Percentiles rank a stretch among this genome's conserved stretches.
Evolutionary conservation across 1,284 basidiomycete species (phyloP).

Genomic region (Trichosporon sp.): DNA sequence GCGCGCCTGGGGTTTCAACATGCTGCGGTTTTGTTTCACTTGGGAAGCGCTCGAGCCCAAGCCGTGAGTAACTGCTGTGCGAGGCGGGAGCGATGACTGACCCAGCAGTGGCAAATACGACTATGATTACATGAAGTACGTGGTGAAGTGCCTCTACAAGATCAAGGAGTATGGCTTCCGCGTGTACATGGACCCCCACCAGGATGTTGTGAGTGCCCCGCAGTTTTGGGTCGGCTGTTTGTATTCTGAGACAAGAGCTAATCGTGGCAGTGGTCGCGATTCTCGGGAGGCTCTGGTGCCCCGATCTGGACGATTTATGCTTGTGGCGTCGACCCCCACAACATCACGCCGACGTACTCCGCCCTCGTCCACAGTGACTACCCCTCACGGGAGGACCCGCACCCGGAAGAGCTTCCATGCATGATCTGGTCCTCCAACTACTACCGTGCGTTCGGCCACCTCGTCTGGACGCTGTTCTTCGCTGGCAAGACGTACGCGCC

Average conservation of each 20-base stretch:
- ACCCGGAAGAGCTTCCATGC: constrained; percentile 75
- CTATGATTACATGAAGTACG: constrained; percentile 89
- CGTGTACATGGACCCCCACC: constrained; percentile 94
- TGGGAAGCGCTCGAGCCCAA: constrained; percentile 96
- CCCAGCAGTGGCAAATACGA: constrained; percentile 79
- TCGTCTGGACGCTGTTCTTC: constrained; percentile 92
- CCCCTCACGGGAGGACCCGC: constrained; percentile 62
- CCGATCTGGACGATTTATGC: constrained; percentile 93
- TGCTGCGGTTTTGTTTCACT: constrained; percentile 85
- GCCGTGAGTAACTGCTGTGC: constrained; percentile 68
- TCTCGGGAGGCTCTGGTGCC: constrained; percentile 93
- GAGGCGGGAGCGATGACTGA: neutral
- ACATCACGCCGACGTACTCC: constrained; percentile 80
- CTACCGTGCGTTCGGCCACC: constrained; percentile 81
- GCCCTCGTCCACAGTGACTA: constrained; percentile 90
- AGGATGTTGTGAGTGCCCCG: constrained; percentile 76
- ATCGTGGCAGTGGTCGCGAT: constrained; percentile 82
- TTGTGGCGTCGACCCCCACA: constrained; percentile 84
- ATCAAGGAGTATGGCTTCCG: constrained; percentile 94
- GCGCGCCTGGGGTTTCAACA: constrained; percentile 91
- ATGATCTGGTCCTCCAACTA: constrained; percentile 99
- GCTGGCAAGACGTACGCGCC: constrained; percentile 88
- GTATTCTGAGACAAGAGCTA: neutral
- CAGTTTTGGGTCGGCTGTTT: neutral
- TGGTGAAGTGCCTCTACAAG: constrained; percentile 78